A percentile compares a stretch with the other conserved stretches of the same genome.
These are phyloP conservation scores for Sporothrix protearum DNA, from an alignment of 2,329 filamentous ascomycete genomes.

Conservation along the genomic window DNA sequence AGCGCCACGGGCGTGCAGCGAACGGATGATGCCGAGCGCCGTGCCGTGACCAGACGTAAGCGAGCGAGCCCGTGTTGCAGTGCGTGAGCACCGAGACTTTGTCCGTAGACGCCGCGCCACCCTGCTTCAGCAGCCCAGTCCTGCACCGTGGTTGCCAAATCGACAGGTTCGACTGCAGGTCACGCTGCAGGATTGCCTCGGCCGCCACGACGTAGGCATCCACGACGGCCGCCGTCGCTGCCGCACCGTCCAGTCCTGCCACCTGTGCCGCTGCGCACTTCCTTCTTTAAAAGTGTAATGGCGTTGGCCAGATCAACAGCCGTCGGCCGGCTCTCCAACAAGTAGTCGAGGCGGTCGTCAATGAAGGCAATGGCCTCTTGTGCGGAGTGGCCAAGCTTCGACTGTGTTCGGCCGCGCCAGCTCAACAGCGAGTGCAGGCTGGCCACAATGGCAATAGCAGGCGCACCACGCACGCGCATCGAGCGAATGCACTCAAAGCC, in stretches of 20 bases:
- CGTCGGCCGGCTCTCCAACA: conserved; percentile 85
- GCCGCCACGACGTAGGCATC: conserved; percentile 72
- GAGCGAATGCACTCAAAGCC: conserved; percentile 79
- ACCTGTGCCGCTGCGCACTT: conserved; percentile 53
- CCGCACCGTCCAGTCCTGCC: conserved; percentile 37
- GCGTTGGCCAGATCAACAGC: conserved; percentile 94
- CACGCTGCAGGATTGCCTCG: conserved; percentile 80
- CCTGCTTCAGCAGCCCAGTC: conserved; percentile 73
- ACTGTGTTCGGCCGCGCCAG: conserved; percentile 46
- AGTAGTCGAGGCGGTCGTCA: conserved; percentile 72
- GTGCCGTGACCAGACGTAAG: conserved; percentile 96
- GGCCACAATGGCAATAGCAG: conserved; percentile 97
- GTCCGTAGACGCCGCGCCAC: conserved; percentile 35
- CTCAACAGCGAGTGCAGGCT: conserved; percentile 83
- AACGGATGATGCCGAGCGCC: conserved; percentile 88
- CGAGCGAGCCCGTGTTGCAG: conserved; percentile 95
- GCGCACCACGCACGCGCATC: conserved; percentile 78
- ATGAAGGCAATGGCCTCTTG: conserved; percentile 68
- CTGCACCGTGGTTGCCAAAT: conserved; percentile 79
- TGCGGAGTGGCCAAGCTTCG: conserved; percentile 36
- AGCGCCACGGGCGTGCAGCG: conserved; percentile 61
- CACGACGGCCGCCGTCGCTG: conserved; percentile 55
- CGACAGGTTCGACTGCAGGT: conserved; percentile 78
- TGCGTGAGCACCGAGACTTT: conserved; percentile 84
- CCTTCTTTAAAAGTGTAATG: conserved; percentile 69